phyloP scores from a whole-genome alignment of 441 rosid genomes.

The Syzygium syzygioides region DNA sequence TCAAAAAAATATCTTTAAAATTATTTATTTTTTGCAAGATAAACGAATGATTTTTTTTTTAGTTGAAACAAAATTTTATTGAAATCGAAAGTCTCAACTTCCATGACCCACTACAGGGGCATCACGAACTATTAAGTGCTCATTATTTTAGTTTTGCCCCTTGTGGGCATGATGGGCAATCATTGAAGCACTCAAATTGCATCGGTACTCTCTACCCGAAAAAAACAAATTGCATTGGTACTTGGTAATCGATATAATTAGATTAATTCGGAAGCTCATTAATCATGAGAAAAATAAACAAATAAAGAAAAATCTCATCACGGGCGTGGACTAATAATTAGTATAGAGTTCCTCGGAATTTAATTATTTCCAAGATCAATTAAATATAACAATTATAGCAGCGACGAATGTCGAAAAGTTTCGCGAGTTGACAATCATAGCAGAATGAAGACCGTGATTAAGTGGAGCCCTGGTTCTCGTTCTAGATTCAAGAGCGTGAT shows the following conservation, averaged over 20 bases:
- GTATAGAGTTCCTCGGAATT: background rate
- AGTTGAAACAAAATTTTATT: no score
- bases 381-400: background rate
- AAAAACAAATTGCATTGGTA: background rate
- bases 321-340: background rate
- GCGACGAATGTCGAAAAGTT: background rate
- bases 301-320: background rate
- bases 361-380: background rate
- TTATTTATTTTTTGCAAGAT: background rate
- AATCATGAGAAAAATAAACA: background rate
- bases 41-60: background rate
- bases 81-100: no score
- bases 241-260: background rate
- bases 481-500: background rate
- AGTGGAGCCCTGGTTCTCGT: background rate
- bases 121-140: no score
- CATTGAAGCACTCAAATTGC: background rate
- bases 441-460: background rate
- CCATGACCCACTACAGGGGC: no score
- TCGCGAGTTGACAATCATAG: background rate
- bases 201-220: no score
- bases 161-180: background rate
- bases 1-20: background rate
- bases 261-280: background rate
- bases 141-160: background rate